Conservation (phyloP, 176 grass and related monocot genomes). For the Otatea glauca region DNA sequence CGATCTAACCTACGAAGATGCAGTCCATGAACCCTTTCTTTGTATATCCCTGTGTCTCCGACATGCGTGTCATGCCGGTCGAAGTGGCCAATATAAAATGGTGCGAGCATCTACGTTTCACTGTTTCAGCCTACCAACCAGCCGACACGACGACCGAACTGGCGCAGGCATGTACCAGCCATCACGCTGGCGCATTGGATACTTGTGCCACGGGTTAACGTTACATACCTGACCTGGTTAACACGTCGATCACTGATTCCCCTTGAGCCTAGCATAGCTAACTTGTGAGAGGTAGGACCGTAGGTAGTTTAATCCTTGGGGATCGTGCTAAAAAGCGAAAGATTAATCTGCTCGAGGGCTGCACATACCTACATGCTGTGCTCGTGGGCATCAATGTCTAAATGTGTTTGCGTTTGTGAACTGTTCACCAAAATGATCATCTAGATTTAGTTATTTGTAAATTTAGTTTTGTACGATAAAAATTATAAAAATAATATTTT, state of each 20-base stretch:
- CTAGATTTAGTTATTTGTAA: too few relatives aligned
- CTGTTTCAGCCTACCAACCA: background rate
- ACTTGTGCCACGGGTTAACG: slow-evolving; percentile 24
- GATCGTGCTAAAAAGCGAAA: background rate
- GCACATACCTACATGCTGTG: background rate
- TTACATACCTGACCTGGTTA: background rate
- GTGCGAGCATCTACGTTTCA: background rate
- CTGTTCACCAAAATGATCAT: too few relatives aligned
- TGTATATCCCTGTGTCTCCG: too few relatives aligned
- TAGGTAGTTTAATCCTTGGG: slow-evolving; percentile 28
- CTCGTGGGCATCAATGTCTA: slow-evolving; percentile 20
- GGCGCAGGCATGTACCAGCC: background rate
- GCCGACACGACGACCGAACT: background rate
- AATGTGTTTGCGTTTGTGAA: background rate
- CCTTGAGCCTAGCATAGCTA: background rate
- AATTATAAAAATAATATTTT: too few relatives aligned
- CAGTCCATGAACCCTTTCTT: too few relatives aligned
- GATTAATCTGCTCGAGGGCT: slow-evolving; percentile 33
- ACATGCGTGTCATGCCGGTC: too few relatives aligned
- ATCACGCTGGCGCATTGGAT: slow-evolving; percentile 38
- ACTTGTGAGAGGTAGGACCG: background rate
- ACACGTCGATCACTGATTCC: background rate
- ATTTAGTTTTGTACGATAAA: too few relatives aligned
- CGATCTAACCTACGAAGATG: too few relatives aligned
- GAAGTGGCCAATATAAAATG: background rate